Percentiles rank a stretch among this genome's conserved stretches.
These are phyloP conservation scores for Entoloma clypeatum DNA, from an alignment of 1,284 basidiomycete genomes.

Conservation along the genomic window DNA sequence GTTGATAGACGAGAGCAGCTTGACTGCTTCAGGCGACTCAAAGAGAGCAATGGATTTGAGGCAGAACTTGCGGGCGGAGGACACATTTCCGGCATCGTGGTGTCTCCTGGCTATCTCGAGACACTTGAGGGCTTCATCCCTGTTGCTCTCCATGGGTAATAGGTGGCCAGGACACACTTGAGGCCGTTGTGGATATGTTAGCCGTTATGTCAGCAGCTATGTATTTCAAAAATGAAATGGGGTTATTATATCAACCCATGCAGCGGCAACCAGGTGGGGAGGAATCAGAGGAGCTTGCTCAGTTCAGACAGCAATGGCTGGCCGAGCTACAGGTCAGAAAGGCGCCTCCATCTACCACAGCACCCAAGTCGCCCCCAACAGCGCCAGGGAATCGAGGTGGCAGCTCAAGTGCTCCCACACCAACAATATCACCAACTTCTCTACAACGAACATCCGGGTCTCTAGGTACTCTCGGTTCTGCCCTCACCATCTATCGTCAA, in stretches of 20 bases:
- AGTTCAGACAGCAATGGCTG: conserved; percentile 74
- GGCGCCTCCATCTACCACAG: conserved; percentile 10
- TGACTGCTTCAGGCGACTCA: conserved; percentile 74
- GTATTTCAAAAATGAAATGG: conserved; percentile 1
- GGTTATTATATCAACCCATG: conserved; percentile 16
- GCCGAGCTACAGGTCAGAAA: conserved; percentile 56
- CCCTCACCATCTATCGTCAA: conserved; percentile 62
- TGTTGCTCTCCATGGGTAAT: conserved; percentile 78
- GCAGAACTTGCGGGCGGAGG: conserved; percentile 85
- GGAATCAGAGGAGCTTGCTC: conserved; percentile 48
- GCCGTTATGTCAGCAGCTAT: conserved; percentile 9
- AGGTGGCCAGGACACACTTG: conserved; percentile 21
- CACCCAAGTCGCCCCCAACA: neutral
- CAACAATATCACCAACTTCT: conserved; percentile 1
- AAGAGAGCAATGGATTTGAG: conserved; percentile 87
- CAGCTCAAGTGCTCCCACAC: conserved; percentile 3
- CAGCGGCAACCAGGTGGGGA: conserved; percentile 18
- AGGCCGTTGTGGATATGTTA: conserved; percentile 11
- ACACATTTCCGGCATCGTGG: conserved; percentile 64
- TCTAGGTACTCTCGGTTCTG: conserved; percentile 35
- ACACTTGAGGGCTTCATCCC: conserved; percentile 82
- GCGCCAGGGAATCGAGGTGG: conserved; percentile 1
- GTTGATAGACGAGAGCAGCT: conserved; percentile 65
- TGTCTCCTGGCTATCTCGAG: conserved; percentile 76
- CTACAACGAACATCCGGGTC: conserved; percentile 2